Evolutionary conservation across 169 alveolate species (phyloP).

Genomic region (Amoebophrya sp.): DNA sequence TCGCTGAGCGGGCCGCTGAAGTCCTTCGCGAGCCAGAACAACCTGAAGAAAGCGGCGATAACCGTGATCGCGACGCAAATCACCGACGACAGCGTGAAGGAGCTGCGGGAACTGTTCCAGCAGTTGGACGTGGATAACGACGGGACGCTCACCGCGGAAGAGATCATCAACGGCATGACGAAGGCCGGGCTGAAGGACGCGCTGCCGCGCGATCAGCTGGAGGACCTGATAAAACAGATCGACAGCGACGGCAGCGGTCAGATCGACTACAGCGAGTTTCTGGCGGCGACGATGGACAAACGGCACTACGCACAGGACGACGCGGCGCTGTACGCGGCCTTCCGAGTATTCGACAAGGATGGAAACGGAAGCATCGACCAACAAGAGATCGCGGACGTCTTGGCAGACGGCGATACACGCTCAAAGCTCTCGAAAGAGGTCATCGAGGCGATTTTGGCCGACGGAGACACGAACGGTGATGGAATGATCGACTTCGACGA

Average conservation of each 20-base stretch:
- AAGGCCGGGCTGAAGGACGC: not conserved
- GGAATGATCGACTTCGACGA: conserved; percentile 81
- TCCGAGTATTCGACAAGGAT: conserved; percentile 67
- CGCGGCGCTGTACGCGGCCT: conserved; percentile 59
- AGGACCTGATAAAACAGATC: conserved; percentile 35
- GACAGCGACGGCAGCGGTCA: conserved; percentile 47
- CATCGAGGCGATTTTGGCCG: conserved; percentile 59
- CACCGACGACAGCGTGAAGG: conserved; percentile 26
- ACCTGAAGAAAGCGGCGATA: conserved; percentile 22
- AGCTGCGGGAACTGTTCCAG: conserved; percentile 24
- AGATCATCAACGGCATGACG: not conserved
- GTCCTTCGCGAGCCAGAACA: not conserved
- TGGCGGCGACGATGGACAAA: conserved; percentile 38
- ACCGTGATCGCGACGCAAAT: conserved; percentile 35
- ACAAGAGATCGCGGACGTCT: conserved; percentile 36
- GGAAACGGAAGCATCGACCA: conserved; percentile 62
- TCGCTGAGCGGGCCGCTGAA: not conserved
- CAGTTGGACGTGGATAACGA: conserved; percentile 28
- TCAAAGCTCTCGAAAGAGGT: conserved; percentile 21
- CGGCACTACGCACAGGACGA: conserved; percentile 25
- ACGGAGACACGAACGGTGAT: conserved; percentile 74
- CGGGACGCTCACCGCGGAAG: conserved; percentile 33
- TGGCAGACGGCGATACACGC: conserved; percentile 6
- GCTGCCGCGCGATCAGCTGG: conserved; percentile 36
- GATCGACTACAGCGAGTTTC: conserved; percentile 48